Conservation (phyloP, 179 eudicot species). For the Dionaea muscipula region DNA sequence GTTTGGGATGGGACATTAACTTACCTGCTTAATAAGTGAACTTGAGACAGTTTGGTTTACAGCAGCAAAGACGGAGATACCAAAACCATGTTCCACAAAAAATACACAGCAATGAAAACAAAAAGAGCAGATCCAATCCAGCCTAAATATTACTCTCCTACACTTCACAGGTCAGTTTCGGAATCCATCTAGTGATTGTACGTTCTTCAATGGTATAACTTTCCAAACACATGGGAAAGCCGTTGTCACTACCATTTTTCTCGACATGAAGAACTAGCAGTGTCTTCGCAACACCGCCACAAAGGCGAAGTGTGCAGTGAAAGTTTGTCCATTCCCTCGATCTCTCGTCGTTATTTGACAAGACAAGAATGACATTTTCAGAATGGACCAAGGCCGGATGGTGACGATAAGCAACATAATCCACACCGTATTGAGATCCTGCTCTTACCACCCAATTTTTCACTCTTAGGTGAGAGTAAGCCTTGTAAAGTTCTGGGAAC, state of each 20-base stretch:
- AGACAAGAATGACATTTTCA: conserved; percentile 49
- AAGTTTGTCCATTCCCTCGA: conserved; percentile 51
- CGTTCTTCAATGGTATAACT: conserved; percentile 29
- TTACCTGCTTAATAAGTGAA: too few species aligned
- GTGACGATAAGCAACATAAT: conserved; percentile 54
- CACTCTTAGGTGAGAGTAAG: conserved; percentile 42
- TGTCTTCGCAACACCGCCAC: conserved; percentile 51
- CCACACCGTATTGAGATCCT: conserved; percentile 61
- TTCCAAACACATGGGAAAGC: conserved; percentile 33
- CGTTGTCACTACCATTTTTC: conserved; percentile 4
- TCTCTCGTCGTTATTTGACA: conserved; percentile 25
- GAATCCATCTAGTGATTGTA: conserved; percentile 39
- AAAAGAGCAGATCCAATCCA: too few species aligned
- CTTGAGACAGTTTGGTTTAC: too few species aligned
- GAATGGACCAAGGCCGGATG: conserved; percentile 62
- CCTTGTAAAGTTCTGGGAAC: conserved; percentile 35
- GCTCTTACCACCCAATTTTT: conserved; percentile 61
- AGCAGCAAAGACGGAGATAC: too few species aligned
- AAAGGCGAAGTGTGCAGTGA: conserved; percentile 41
- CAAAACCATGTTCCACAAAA: too few species aligned
- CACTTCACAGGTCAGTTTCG: conserved; percentile 38
- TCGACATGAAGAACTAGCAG: conserved; percentile 27
- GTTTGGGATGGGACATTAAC: too few species aligned
- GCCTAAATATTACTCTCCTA: too few species aligned
- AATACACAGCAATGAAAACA: too few species aligned